A percentile compares a stretch with the other conserved stretches of the same genome.
phyloP scores from a whole-genome alignment of 2,329 filamentous ascomycete genomes.

The Xylariaceae sp. region DNA sequence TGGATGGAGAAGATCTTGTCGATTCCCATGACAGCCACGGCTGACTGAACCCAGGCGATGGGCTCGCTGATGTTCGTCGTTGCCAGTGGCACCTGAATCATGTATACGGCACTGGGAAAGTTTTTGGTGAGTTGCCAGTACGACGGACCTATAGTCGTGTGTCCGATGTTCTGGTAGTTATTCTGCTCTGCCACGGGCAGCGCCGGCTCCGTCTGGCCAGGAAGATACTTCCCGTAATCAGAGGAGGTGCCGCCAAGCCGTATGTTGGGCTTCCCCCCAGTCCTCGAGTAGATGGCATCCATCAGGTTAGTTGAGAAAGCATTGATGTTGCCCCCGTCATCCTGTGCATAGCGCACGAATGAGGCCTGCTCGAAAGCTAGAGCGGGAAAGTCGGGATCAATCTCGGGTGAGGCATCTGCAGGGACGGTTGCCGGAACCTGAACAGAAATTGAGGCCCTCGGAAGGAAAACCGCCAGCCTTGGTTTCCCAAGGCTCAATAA shows the following conservation, averaged over 20 bases:
- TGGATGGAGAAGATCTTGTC: slow-evolving; percentile 46
- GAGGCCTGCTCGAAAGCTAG: slow-evolving; percentile 45
- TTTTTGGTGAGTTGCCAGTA: slow-evolving; percentile 43
- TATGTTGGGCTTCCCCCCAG: slow-evolving; percentile 44
- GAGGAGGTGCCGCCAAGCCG: slow-evolving; percentile 45
- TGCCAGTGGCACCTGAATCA: slow-evolving; percentile 45
- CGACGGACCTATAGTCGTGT: slow-evolving; percentile 43
- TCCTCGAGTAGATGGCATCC: slow-evolving; percentile 42
- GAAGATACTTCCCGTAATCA: slow-evolving; percentile 44
- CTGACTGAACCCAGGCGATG: slow-evolving; percentile 42
- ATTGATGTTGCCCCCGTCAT: slow-evolving; percentile 41
- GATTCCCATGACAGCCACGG: slow-evolving; percentile 38
- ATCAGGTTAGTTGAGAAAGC: slow-evolving; percentile 45
- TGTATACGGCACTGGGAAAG: slow-evolving; percentile 43
- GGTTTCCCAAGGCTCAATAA: slow-evolving; percentile 27
- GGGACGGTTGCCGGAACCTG: slow-evolving; percentile 25
- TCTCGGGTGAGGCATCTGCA: slow-evolving; percentile 26
- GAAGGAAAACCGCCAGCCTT: slow-evolving; percentile 26
- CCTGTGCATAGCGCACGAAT: slow-evolving; percentile 42
- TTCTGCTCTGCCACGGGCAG: slow-evolving; percentile 43
- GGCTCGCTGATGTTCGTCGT: slow-evolving; percentile 44
- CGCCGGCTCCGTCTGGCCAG: slow-evolving; percentile 40
- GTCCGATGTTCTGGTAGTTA: slow-evolving; percentile 43
- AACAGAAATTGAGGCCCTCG: slow-evolving; percentile 28
- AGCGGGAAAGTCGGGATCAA: slow-evolving; percentile 39